phyloP scores from a whole-genome alignment of 1,139 yeast genomes.

The Debaryomyces udenii region DNA sequence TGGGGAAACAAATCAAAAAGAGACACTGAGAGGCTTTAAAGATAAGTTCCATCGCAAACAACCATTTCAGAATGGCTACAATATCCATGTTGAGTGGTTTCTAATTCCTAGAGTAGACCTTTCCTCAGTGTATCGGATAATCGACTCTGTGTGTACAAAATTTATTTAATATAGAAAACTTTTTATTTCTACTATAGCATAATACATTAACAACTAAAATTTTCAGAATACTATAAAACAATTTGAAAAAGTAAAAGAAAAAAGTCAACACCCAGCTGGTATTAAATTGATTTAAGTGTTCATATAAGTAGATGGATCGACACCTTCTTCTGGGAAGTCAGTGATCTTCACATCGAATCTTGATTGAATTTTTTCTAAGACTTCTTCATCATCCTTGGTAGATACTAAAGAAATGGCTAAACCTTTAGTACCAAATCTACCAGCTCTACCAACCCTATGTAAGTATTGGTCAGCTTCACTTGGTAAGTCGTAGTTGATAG shows the following conservation, averaged over 20 bases:
- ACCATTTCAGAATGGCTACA: conserved; percentile 22
- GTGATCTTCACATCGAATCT: conserved; percentile 95
- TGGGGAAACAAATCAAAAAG: conserved; percentile 8
- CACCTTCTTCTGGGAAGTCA: conserved; percentile 97
- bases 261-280: too few species aligned
- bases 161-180: conserved; percentile 9
- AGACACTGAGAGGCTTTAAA: conserved; percentile 12
- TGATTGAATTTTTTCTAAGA: conserved; percentile 90
- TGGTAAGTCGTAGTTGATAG: conserved; percentile 93
- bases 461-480: conserved; percentile 95
- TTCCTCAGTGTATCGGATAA: conserved; percentile 37
- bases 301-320: conserved; percentile 97
- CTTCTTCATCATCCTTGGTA: conserved; percentile 84
- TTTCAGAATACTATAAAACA: neutral
- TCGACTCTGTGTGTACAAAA: conserved; percentile 34
- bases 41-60: neutral
- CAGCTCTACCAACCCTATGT: conserved; percentile 99
- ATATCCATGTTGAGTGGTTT: conserved; percentile 63
- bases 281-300: conserved; percentile 64
- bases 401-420: conserved; percentile 91
- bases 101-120: conserved; percentile 51
- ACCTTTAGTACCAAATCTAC: conserved; percentile 99
- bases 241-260: conserved; percentile 1
- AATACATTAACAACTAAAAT: conserved; percentile 7
- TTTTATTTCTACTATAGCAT: conserved; percentile 6